Evolutionary conservation across 2,329 filamentous ascomycete species (phyloP).

Genomic region (Hortaea sp.): DNA sequence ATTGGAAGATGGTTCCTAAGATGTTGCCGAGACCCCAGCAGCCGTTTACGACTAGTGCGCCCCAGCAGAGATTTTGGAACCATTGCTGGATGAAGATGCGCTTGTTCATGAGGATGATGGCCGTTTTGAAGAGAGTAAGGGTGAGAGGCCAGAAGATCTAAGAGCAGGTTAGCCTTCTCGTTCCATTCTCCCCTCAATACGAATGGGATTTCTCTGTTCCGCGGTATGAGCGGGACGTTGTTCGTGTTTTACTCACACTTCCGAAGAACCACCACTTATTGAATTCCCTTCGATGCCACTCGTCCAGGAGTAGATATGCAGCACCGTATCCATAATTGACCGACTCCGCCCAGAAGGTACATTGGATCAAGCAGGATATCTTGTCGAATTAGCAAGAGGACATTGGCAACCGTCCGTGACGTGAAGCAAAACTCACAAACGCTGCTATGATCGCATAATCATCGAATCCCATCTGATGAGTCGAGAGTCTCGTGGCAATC

Average conservation of each 20-base stretch:
- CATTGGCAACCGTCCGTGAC: background rate
- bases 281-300: background rate
- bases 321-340: background rate
- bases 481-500: conserved; percentile 1
- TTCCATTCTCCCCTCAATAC: too few species aligned
- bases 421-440: background rate
- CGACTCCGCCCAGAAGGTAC: background rate
- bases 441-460: background rate
- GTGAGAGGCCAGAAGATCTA: conserved; percentile 1
- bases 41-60: background rate
- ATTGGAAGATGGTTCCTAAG: background rate
- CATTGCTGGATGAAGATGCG: conserved; percentile 1
- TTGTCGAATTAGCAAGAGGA: background rate
- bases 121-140: background rate
- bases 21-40: conserved; percentile 1
- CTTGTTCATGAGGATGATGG: conserved; percentile 1
- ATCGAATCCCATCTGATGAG: background rate
- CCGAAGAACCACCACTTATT: background rate
- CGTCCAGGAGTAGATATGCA: background rate
- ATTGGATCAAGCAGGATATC: background rate
- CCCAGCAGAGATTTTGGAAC: conserved; percentile 1
- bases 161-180: background rate
- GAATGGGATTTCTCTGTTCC: too few species aligned
- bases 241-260: background rate
- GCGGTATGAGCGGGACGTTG: too few species aligned